Percentiles rank a stretch among this genome's conserved stretches.
Evolutionary conservation across 1,139 yeast species (phyloP).

Genomic region (Nadsonia starkeyi-henricii): DNA sequence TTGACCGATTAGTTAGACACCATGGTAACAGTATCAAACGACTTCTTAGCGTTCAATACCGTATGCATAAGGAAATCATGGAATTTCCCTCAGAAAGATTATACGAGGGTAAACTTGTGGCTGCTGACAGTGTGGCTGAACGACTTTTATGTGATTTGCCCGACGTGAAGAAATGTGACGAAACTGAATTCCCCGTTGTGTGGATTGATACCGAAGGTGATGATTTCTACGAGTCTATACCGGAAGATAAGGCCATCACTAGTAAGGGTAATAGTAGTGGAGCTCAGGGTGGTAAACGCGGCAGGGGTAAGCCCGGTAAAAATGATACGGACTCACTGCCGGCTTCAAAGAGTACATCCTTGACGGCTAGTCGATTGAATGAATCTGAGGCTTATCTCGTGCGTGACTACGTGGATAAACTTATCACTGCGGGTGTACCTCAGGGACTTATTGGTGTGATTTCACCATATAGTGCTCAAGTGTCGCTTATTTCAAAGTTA

Average conservation of each 20-base stretch:
- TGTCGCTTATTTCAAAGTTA: conserved; percentile 39
- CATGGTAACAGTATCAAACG: conserved; percentile 38
- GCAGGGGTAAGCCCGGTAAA: background rate
- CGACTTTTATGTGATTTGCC: conserved; percentile 44
- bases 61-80: conserved; percentile 77
- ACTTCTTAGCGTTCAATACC: conserved; percentile 62
- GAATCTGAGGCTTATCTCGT: conserved; percentile 60
- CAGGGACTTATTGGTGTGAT: conserved; percentile 56
- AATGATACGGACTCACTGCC: background rate
- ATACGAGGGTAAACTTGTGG: conserved; percentile 49
- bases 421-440: conserved; percentile 22
- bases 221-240: conserved; percentile 44
- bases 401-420: conserved; percentile 36
- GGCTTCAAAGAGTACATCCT: conserved; percentile 12
- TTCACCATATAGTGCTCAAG: conserved; percentile 86
- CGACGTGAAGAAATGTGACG: conserved; percentile 32
- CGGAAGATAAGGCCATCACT: conserved; percentile 21
- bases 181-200: conserved; percentile 34
- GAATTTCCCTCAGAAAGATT: conserved; percentile 56
- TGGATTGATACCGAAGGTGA: conserved; percentile 93
- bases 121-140: conserved; percentile 45
- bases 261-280: conserved; percentile 6
- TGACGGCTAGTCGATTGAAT: conserved; percentile 38
- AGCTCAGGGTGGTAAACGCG: too few species aligned
- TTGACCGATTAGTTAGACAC: conserved; percentile 53